phyloP scores from a whole-genome alignment of 2,329 filamentous ascomycete species.

The Dichotomopilus funicola region DNA sequence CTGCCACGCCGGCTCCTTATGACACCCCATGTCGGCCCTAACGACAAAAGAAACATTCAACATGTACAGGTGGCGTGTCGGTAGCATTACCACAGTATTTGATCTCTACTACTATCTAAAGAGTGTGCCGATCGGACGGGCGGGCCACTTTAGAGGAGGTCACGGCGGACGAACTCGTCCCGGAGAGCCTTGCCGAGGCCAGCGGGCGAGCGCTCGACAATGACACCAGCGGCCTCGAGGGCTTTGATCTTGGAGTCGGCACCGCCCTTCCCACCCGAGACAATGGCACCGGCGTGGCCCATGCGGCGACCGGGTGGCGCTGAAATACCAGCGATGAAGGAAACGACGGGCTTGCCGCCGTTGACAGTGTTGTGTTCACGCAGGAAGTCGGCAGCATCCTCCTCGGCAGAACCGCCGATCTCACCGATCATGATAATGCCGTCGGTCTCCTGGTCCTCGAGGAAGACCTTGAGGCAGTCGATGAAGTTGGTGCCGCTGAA shows the following conservation, averaged over 20 bases:
- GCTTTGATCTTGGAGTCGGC: conserved; percentile 97
- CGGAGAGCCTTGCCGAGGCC: conserved; percentile 88
- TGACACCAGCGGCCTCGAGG: conserved; percentile 84
- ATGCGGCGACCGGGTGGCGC: conserved; percentile 93
- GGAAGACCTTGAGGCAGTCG: conserved; percentile 96
- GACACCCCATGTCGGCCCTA: not conserved
- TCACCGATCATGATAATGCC: conserved; percentile 99
- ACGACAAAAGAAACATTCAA: conserved; percentile 10
- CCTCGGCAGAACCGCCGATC: conserved; percentile 94
- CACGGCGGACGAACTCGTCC: conserved; percentile 90
- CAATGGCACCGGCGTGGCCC: conserved; percentile 98
- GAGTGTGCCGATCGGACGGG: no score
- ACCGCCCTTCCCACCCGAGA: conserved; percentile 94
- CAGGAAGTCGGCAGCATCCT: conserved; percentile 95
- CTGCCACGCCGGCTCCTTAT: not conserved
- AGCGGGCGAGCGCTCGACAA: conserved; percentile 93
- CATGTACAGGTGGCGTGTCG: conserved; percentile 13
- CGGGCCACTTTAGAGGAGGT: conserved; percentile 65
- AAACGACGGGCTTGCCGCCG: conserved; percentile 85
- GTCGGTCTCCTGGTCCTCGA: conserved; percentile 91
- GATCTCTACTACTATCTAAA: not conserved
- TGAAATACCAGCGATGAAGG: conserved; percentile 97
- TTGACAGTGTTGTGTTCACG: conserved; percentile 84
- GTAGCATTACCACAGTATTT: not conserved
- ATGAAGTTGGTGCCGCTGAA: conserved; percentile 99